Evolutionary conservation across 1,139 yeast genomes (phyloP).

Genomic region (Casaregolazyma suthepensis): DNA sequence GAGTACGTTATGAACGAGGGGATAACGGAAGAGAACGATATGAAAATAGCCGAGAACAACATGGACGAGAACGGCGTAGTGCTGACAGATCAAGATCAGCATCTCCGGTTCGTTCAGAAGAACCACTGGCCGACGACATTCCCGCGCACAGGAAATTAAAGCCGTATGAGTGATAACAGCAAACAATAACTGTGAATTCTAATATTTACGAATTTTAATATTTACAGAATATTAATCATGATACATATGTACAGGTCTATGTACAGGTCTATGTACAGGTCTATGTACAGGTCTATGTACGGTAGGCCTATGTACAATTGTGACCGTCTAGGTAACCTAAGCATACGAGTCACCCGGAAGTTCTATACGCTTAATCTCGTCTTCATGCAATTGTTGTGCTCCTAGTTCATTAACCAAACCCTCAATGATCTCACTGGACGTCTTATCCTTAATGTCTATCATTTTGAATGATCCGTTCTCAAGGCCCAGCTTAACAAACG

Average conservation of each 20-base stretch:
- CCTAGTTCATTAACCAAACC: slow-evolving; percentile 33
- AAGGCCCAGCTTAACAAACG: slow-evolving; percentile 16
- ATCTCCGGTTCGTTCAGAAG: background rate
- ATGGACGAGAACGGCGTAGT: background rate
- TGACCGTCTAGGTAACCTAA: too few relatives aligned
- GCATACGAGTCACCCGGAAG: background rate
- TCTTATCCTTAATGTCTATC: slow-evolving; percentile 37
- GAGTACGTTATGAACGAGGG: background rate
- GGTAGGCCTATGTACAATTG: too few relatives aligned
- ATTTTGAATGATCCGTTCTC: slow-evolving; percentile 33
- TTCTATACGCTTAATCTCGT: slow-evolving; percentile 19
- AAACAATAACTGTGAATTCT: too few relatives aligned
- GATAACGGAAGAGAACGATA: background rate
- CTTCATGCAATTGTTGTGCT: slow-evolving; percentile 33
- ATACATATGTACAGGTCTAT: background rate
- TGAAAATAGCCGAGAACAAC: background rate
- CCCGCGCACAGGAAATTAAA: background rate
- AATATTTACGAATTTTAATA: too few relatives aligned
- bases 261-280: background rate
- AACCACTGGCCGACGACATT: background rate
- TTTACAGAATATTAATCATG: too few relatives aligned
- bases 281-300: background rate
- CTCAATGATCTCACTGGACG: slow-evolving; percentile 36
- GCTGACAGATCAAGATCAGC: background rate
- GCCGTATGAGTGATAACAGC: background rate